Evolutionary conservation across 129 eudicot genomes (phyloP).

Genomic region (Flaveria sonorensis): DNA sequence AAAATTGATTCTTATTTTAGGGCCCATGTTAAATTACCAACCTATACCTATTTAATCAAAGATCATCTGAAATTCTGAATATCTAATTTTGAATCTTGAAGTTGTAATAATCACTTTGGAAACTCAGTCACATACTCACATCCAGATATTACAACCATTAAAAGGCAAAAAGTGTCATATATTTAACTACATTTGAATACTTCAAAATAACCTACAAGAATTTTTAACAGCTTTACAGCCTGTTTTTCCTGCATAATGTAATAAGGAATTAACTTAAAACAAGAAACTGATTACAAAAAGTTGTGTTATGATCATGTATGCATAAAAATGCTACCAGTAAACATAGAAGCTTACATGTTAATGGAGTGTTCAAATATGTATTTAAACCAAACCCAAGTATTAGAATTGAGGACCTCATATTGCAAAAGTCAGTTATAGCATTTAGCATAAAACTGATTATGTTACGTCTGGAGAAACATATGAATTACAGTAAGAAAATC

Average conservation of each 20-base stretch:
- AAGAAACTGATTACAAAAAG: neutral
- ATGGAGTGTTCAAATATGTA: too few species aligned
- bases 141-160: neutral
- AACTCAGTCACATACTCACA: neutral
- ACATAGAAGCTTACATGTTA: neutral
- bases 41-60: neutral
- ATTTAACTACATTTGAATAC: neutral
- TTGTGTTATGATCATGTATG: neutral
- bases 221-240: neutral
- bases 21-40: slow-evolving; percentile 3
- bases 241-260: neutral
- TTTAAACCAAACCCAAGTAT: neutral
- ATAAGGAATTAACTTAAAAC: too few species aligned
- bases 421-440: neutral
- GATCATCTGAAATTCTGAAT: neutral
- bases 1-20: neutral
- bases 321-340: neutral
- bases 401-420: neutral
- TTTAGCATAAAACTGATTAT: neutral
- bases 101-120: neutral
- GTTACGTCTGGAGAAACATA: neutral
- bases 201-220: neutral
- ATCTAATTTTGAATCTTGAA: neutral
- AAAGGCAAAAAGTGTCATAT: neutral
- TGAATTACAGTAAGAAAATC: neutral